Evolutionary conservation across 2,329 filamentous ascomycete species (phyloP).

Genomic region (Calonectria pauciramosa): DNA sequence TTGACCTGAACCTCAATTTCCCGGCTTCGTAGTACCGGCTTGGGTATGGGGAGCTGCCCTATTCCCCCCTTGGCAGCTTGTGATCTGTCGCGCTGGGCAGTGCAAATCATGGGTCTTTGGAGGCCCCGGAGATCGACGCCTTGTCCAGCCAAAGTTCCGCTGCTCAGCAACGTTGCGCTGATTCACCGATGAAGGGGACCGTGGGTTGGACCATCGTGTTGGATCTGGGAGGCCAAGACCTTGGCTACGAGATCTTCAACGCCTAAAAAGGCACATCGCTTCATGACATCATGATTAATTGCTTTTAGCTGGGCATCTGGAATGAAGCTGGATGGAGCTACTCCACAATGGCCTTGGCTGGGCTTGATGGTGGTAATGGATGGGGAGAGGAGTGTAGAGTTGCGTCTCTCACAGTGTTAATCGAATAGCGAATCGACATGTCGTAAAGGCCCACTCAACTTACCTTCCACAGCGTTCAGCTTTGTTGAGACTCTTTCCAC

Average conservation of each 20-base stretch:
- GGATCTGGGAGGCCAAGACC: neutral
- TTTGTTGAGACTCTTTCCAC: neutral
- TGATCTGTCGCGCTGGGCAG: neutral
- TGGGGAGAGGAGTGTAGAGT: neutral
- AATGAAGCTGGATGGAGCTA: neutral
- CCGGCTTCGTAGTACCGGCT: neutral
- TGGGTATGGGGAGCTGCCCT: neutral
- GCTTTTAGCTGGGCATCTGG: no score
- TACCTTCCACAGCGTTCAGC: neutral
- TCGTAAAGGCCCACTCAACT: neutral
- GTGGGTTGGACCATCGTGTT: neutral
- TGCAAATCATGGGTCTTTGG: neutral
- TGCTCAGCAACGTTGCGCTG: neutral
- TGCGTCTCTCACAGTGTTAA: neutral
- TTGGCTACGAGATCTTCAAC: neutral
- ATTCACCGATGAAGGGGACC: neutral
- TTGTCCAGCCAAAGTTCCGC: neutral
- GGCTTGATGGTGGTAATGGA: neutral
- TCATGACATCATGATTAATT: neutral
- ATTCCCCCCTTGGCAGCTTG: neutral
- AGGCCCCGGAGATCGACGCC: neutral
- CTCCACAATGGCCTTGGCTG: neutral
- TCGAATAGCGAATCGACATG: neutral
- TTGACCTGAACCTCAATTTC: conserved; percentile 4
- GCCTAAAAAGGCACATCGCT: neutral